phyloP scores from a whole-genome alignment of 2,329 filamentous ascomycete genomes.

The Colletotrichum cuscutae region DNA sequence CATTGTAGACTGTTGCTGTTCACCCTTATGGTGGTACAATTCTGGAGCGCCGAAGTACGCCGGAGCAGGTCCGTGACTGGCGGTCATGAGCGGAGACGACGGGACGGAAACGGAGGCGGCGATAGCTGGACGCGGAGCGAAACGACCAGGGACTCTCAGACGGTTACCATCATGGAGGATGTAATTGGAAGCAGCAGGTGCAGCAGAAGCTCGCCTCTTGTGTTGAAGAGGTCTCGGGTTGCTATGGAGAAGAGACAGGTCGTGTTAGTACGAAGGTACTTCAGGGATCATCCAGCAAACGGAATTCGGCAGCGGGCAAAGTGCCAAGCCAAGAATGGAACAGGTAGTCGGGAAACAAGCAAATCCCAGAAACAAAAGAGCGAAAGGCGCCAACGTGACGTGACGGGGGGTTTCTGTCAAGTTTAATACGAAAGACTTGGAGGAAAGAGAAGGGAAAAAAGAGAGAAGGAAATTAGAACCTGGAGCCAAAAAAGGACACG shows the following conservation, averaged over 20 bases:
- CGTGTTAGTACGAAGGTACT: conserved; percentile 10
- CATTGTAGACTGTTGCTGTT: conserved; percentile 27
- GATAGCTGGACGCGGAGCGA: conserved; percentile 14
- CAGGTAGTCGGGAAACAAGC: conserved; percentile 17
- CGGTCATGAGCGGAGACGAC: conserved; percentile 20
- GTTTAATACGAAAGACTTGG: conserved; percentile 27
- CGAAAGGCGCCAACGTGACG: conserved; percentile 20
- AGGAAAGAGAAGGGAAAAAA: neutral
- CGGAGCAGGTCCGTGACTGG: conserved; percentile 29
- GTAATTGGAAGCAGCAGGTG: conserved; percentile 29
- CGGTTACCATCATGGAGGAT: conserved; percentile 30
- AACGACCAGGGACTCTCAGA: conserved; percentile 31
- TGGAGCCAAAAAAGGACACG: neutral
- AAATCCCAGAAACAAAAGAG: conserved; percentile 1
- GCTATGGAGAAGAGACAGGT: conserved; percentile 22
- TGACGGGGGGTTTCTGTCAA: conserved; percentile 15
- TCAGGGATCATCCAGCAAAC: neutral
- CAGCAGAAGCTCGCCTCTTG: conserved; percentile 34
- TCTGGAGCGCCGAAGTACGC: conserved; percentile 35
- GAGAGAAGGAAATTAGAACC: neutral
- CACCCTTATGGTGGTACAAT: conserved; percentile 28
- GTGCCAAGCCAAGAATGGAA: conserved; percentile 7
- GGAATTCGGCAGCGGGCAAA: conserved; percentile 17
- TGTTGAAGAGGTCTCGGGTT: conserved; percentile 33
- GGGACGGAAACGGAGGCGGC: conserved; percentile 13